Evolutionary conservation across 768 basidiomycete species (phyloP).

Genomic region (Leccinum broughii): DNA sequence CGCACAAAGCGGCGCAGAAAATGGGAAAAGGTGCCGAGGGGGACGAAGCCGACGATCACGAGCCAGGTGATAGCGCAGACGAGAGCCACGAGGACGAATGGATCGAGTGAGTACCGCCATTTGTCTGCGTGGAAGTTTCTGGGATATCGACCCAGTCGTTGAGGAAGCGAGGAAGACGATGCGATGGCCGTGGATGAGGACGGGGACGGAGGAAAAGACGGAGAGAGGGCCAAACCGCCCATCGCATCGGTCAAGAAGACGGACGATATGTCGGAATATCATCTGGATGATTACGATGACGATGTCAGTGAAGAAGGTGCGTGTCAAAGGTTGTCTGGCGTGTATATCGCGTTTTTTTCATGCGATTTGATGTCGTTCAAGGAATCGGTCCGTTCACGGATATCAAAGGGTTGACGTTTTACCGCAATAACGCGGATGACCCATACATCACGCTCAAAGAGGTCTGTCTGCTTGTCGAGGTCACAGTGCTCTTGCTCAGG

Average conservation of each 20-base stretch:
- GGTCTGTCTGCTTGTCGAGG: conserved; percentile 42
- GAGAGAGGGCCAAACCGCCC: conserved; percentile 6
- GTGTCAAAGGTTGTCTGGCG: background rate
- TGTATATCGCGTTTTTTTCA: background rate
- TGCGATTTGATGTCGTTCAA: conserved; percentile 22
- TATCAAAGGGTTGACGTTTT: conserved; percentile 92
- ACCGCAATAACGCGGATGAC: conserved; percentile 89
- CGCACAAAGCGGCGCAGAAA: conserved; percentile 69
- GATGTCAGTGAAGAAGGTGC: conserved; percentile 50
- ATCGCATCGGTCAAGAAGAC: conserved; percentile 35
- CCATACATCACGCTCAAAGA: conserved; percentile 97
- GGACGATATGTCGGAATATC: conserved; percentile 83
- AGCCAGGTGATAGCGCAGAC: conserved; percentile 40
- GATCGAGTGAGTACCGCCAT: conserved; percentile 80
- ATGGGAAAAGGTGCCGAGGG: conserved; percentile 70
- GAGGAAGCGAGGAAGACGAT: conserved; percentile 49
- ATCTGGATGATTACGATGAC: conserved; percentile 90
- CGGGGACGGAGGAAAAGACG: background rate
- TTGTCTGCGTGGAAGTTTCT: conserved; percentile 5
- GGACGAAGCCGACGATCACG: conserved; percentile 65
- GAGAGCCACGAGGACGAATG: conserved; percentile 60
- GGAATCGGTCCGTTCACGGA: conserved; percentile 86
- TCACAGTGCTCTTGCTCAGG: background rate
- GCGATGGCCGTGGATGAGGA: conserved; percentile 63
- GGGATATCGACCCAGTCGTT: conserved; percentile 16